phyloP scores from a whole-genome alignment of 176 grass and related monocot species.

The Oryza brachyantha region DNA sequence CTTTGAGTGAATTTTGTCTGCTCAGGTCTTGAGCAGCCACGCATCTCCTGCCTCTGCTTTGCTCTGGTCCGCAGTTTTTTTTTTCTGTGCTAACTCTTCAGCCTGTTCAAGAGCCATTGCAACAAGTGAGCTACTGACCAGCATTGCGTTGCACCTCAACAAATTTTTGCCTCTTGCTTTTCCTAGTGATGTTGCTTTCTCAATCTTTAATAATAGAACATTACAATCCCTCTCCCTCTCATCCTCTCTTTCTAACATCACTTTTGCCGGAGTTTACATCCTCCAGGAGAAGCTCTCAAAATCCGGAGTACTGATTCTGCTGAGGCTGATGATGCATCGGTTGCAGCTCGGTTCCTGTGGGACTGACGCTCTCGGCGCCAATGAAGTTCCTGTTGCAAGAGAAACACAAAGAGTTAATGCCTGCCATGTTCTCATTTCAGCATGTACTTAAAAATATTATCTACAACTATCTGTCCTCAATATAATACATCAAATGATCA shows the following conservation, averaged over 20 bases:
- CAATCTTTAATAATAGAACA: slow-evolving; percentile 53
- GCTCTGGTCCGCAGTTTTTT: slow-evolving; percentile 23
- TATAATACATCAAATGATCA: neutral
- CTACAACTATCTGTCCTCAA: neutral
- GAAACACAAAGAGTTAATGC: neutral
- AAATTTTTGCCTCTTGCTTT: slow-evolving; percentile 5
- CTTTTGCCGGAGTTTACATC: slow-evolving; percentile 35
- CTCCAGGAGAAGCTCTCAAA: slow-evolving; percentile 46
- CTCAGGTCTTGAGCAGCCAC: slow-evolving; percentile 47
- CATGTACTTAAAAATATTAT: neutral
- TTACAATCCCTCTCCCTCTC: slow-evolving; percentile 41
- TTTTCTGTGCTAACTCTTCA: slow-evolving; percentile 49
- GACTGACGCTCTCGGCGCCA: slow-evolving; percentile 49
- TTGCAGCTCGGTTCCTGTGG: slow-evolving; percentile 62
- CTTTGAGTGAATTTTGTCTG: slow-evolving; percentile 40
- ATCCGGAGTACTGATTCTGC: slow-evolving; percentile 62
- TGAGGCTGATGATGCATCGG: slow-evolving; percentile 48
- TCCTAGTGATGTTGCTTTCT: slow-evolving; percentile 44
- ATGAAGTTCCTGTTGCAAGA: slow-evolving; percentile 54
- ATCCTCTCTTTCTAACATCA: slow-evolving; percentile 37
- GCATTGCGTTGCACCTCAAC: slow-evolving; percentile 34
- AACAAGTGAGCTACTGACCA: slow-evolving; percentile 38
- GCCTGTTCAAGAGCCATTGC: slow-evolving; percentile 54
- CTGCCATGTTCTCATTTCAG: slow-evolving; percentile 13
- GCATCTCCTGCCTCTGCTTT: slow-evolving; percentile 30